Conservation (phyloP, 2,329 filamentous ascomycete genomes). For the Hypoxylon sp. region DNA sequence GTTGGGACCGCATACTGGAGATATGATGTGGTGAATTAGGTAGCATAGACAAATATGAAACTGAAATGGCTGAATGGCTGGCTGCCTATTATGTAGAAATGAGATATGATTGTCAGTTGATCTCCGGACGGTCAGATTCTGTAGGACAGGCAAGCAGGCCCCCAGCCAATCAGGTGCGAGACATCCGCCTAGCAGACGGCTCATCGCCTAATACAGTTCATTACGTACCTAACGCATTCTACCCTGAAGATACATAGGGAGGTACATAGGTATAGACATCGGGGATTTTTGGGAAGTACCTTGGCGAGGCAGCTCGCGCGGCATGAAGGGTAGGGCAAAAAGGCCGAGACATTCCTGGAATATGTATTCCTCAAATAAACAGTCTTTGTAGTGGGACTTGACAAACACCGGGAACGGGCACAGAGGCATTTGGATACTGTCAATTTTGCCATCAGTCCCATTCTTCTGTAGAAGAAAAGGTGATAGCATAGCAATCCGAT, state of each 20-base stretch:
- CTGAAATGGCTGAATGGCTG: conserved; percentile 13
- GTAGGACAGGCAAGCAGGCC: too few species aligned
- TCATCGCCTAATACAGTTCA: too few species aligned
- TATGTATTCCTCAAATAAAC: not conserved
- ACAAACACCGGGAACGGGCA: not conserved
- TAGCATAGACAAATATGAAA: not conserved
- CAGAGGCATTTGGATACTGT: not conserved
- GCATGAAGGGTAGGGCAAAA: not conserved
- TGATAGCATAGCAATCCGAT: not conserved
- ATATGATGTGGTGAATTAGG: not conserved
- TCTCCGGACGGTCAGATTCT: too few species aligned
- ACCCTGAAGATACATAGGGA: too few species aligned
- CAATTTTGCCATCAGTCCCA: not conserved
- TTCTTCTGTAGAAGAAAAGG: not conserved
- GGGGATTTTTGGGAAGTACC: too few species aligned
- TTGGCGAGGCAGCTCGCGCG: too few species aligned
- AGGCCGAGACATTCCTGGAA: not conserved
- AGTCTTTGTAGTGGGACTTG: not conserved
- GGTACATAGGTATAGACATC: too few species aligned
- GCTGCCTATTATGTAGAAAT: too few species aligned
- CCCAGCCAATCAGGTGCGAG: too few species aligned
- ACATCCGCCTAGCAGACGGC: too few species aligned
- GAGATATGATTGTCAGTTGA: too few species aligned
- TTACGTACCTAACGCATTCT: too few species aligned
- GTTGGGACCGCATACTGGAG: conserved; percentile 22